Evolutionary conservation across 1,139 yeast species (phyloP), one percentile per base, ranked within the genome.

Genomic region (Geotrichum europaeum): DNA sequence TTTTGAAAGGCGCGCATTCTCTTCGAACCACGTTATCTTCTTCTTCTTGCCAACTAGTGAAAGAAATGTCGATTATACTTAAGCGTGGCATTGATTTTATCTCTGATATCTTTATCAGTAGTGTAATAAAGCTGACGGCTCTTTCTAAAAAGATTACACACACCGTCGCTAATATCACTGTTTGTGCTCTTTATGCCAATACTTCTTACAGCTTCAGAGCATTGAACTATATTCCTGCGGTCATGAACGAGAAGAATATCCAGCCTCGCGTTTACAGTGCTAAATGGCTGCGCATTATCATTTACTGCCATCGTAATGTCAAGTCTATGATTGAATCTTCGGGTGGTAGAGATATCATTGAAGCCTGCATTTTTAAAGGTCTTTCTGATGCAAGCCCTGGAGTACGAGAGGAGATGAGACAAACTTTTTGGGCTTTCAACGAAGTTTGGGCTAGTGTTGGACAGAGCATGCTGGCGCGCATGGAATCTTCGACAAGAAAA

Each of bases 131-230:
- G 61, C 74, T 89, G 40, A 80, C 95, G 22, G 80, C 90, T 3
- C 84, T 92, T 0, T 85, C 96, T 1, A 94, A 94, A 70, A 84
- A 84, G 64, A 86, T 94, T 36, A 82, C 96, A 0, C 88, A 92
- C 15, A 81, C 83, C 51, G 84, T 86, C 66, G 95, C 97, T 0
- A 82, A 86, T 68, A 80, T 84, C 67, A 83, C 87, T 0, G 75
- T 86, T n/a, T 81, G 83, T 60, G 81, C 87, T 0, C 76, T 94
- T 53, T 74, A 89, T 43, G 75, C 82, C 2, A 79, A 84, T 65
- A 76, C 84, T 22, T 78, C 85, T 5, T 84, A 80, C 69, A 81
- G 81, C 59, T 70, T 76, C n/a, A 81, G 85, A 65, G 70, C 82
- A 18, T 72, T 89, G 55, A 80, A 77, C 59, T 82, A 80, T 57